Conservation (phyloP, 352 stramenopile species). For the Pythium dissimile region DNA sequence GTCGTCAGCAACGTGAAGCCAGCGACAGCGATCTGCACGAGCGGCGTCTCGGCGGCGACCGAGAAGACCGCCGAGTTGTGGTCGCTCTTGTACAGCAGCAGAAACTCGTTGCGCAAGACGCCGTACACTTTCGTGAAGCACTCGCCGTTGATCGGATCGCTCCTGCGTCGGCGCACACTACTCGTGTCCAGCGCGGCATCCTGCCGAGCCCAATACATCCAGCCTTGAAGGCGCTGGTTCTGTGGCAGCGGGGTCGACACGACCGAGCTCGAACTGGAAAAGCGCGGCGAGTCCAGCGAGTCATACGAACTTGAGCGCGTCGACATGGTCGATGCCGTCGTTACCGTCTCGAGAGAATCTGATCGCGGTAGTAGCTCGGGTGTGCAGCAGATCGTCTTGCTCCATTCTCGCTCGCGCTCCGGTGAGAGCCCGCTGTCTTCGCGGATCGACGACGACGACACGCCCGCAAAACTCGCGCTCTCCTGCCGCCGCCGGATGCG, state of each 20-base stretch:
- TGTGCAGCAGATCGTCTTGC: constrained; percentile 16
- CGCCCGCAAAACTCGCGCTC: constrained; percentile 10
- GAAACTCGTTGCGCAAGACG: constrained; percentile 41
- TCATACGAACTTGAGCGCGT: not conserved
- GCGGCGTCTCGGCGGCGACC: constrained; percentile 17
- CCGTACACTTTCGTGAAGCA: constrained; percentile 40
- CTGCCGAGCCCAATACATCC: constrained; percentile 42
- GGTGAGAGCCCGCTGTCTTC: not conserved
- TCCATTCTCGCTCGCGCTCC: not conserved
- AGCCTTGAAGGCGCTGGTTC: constrained; percentile 28
- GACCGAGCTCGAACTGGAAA: constrained; percentile 24
- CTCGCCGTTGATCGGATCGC: constrained; percentile 7
- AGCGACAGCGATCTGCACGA: constrained; percentile 44
- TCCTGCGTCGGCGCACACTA: constrained; percentile 6
- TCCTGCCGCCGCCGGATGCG: not conserved
- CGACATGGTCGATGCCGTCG: not conserved
- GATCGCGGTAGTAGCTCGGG: constrained; percentile 1
- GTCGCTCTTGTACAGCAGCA: constrained; percentile 36
- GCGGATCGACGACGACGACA: not conserved
- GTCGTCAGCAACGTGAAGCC: constrained; percentile 13
- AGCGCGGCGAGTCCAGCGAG: constrained; percentile 9
- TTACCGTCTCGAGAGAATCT: not conserved
- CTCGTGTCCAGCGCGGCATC: constrained; percentile 8
- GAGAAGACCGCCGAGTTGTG: constrained; percentile 17
- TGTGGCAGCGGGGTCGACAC: constrained; percentile 21